Evolutionary conservation across 805 yeast genomes (phyloP).

Genomic region (Wickerhamiella kurtzmanii): DNA sequence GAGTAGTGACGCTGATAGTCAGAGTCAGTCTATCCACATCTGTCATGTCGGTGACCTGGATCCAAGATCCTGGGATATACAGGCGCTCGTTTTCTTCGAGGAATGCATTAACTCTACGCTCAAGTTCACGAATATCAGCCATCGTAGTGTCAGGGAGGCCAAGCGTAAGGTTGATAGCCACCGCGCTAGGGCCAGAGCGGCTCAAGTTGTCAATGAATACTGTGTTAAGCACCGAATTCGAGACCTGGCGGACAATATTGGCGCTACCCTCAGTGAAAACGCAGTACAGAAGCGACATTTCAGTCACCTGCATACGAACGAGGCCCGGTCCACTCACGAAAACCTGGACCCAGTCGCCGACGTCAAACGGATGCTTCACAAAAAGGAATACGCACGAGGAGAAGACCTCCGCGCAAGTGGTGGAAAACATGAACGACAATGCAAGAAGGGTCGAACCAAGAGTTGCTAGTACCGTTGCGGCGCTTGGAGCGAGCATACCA

Average conservation of each 20-base stretch:
- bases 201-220: slow-evolving; percentile 28
- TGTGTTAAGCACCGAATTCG: slow-evolving; percentile 27
- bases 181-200: slow-evolving; percentile 25
- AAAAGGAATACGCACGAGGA: slow-evolving; percentile 29
- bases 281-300: slow-evolving; percentile 27
- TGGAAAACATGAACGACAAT: slow-evolving; percentile 27
- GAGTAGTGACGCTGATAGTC: slow-evolving; percentile 20
- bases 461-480: slow-evolving; percentile 30
- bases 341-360: slow-evolving; percentile 29
- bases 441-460: slow-evolving; percentile 30
- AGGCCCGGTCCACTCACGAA: slow-evolving; percentile 15
- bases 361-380: slow-evolving; percentile 31
- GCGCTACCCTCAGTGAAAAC: slow-evolving; percentile 22
- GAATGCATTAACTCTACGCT: slow-evolving; percentile 21
- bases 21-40: slow-evolving; percentile 26
- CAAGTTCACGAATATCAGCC: slow-evolving; percentile 25
- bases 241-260: slow-evolving; percentile 25
- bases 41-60: slow-evolving; percentile 24
- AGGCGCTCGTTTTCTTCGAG: slow-evolving; percentile 26
- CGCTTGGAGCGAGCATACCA: slow-evolving; percentile 30
- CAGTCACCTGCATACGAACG: slow-evolving; percentile 22
- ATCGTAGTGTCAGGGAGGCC: slow-evolving; percentile 28
- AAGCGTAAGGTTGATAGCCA: slow-evolving; percentile 18
- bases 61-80: slow-evolving; percentile 23
- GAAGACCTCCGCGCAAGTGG: slow-evolving; percentile 29